Conservation (phyloP, 257 asterid species). For the Nicotiana obtusifolia region DNA sequence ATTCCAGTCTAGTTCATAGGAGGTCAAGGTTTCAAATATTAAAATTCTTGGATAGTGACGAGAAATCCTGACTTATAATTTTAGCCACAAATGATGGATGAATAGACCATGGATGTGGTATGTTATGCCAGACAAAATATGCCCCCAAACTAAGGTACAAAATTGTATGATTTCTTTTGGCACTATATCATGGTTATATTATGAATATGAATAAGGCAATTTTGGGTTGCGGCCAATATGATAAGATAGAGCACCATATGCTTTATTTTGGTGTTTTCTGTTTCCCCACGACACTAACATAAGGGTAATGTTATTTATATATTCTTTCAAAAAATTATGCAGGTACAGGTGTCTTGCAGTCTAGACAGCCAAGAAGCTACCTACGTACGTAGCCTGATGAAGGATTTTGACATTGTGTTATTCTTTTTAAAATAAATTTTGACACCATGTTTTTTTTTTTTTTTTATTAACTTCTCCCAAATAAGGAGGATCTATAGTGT, state of each 20-base stretch:
- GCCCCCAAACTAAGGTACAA: neutral
- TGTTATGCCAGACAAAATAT: neutral
- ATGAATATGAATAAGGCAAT: neutral
- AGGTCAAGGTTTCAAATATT: too few species aligned
- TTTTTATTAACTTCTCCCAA: too few species aligned
- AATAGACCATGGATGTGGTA: too few species aligned
- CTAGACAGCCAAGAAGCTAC: neutral
- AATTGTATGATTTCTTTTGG: neutral
- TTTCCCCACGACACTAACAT: neutral
- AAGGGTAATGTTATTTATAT: neutral
- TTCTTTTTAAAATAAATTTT: too few species aligned
- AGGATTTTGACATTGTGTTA: too few species aligned
- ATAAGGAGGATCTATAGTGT: too few species aligned
- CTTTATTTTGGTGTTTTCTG: constrained; percentile 13
- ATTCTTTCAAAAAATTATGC: neutral
- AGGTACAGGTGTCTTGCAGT: neutral
- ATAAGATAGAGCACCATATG: neutral
- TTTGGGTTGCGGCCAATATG: neutral
- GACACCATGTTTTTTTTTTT: too few species aligned
- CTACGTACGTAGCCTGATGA: too few species aligned
- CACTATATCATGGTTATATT: neutral
- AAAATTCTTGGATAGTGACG: too few species aligned
- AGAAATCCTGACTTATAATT: too few species aligned
- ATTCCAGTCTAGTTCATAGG: too few species aligned
- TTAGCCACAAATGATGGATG: neutral